Conservation (phyloP, 2,329 filamentous ascomycete genomes). For the Alternaria brassicae region DNA sequence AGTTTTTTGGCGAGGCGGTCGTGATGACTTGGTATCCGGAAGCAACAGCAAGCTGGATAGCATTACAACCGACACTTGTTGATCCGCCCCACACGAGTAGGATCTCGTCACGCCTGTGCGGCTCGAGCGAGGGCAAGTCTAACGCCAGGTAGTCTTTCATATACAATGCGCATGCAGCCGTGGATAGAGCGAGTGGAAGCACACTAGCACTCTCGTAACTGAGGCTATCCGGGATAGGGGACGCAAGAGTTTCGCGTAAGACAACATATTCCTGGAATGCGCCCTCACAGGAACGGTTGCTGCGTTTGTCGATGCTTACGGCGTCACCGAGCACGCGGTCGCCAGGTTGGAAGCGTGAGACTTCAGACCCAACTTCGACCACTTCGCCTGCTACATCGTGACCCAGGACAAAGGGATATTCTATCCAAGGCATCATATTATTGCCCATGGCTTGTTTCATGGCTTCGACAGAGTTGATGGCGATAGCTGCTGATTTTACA, state of each 20-base stretch:
- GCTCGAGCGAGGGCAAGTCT: constrained; percentile 47
- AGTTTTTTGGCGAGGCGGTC: constrained; percentile 57
- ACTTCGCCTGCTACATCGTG: constrained; percentile 54
- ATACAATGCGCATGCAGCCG: constrained; percentile 22
- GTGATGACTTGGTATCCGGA: constrained; percentile 55
- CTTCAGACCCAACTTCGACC: constrained; percentile 50
- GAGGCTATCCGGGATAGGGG: constrained; percentile 57
- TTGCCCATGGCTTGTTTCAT: constrained; percentile 41
- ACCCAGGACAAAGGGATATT: constrained; percentile 37
- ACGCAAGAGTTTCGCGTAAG: constrained; percentile 55
- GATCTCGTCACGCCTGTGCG: constrained; percentile 50
- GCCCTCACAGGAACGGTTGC: background rate
- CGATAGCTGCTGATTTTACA: constrained; percentile 50
- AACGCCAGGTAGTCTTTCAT: constrained; percentile 21
- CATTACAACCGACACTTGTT: constrained; percentile 55
- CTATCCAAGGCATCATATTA: constrained; percentile 12
- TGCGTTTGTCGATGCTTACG: constrained; percentile 11
- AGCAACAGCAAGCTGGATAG: constrained; percentile 58
- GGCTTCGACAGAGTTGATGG: constrained; percentile 56
- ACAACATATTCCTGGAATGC: constrained; percentile 60
- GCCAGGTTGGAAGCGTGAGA: constrained; percentile 51
- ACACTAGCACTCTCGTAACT: constrained; percentile 56
- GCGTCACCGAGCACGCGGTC: constrained; percentile 51
- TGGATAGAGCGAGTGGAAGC: constrained; percentile 34
- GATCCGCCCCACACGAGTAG: constrained; percentile 56